phyloP scores from a whole-genome alignment of 495 filamentous ascomycete species.

The Hypoxylon subgilvum region DNA sequence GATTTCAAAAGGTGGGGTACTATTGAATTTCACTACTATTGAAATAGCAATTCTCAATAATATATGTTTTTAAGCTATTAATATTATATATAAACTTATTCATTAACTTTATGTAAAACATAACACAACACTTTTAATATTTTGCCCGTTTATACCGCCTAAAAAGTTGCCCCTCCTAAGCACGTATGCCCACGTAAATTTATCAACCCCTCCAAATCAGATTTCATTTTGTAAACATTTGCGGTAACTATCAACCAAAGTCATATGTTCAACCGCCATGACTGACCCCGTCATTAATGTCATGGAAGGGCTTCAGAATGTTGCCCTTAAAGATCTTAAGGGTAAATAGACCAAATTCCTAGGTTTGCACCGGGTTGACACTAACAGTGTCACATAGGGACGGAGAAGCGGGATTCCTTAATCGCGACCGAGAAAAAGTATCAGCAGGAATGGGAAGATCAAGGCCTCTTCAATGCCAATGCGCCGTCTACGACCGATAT shows the following conservation, averaged over 20 bases:
- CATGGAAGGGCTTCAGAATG: constrained; percentile 22
- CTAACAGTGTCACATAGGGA: constrained; percentile 43
- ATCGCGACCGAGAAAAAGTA: constrained; percentile 91
- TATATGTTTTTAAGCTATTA: not conserved
- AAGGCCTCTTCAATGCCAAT: constrained; percentile 80
- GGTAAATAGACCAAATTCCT: constrained; percentile 9
- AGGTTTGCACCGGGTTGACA: not conserved
- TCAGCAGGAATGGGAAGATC: constrained; percentile 81
- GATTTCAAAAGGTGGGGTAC: too few relatives aligned
- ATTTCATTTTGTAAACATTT: too few relatives aligned
- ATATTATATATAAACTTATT: not conserved
- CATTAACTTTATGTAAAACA: too few relatives aligned
- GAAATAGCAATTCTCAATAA: too few relatives aligned
- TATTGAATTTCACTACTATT: not conserved
- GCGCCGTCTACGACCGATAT: constrained; percentile 78
- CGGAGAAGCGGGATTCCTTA: constrained; percentile 90
- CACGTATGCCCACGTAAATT: too few relatives aligned
- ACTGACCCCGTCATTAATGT: constrained; percentile 16
- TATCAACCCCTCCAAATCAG: too few relatives aligned
- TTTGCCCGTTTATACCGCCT: too few relatives aligned
- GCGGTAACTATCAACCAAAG: too few relatives aligned
- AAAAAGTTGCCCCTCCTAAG: too few relatives aligned
- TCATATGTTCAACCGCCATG: constrained; percentile 15
- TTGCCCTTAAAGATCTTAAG: constrained; percentile 34
- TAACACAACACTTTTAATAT: too few relatives aligned